Conservation (phyloP, 345 rosid genomes). For the Melastoma malabathricum region DNA sequence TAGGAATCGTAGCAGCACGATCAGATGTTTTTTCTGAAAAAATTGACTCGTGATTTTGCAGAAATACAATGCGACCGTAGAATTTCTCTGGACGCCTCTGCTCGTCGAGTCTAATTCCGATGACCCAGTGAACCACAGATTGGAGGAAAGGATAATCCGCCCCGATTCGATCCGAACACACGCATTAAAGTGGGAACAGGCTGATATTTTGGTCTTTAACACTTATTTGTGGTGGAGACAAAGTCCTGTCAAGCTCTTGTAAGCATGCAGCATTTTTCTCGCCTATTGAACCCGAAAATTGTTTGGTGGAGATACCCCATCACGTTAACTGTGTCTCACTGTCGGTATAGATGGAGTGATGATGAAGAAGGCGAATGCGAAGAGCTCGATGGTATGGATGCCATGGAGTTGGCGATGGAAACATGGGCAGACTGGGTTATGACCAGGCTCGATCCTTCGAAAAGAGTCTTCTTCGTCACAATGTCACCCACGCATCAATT, state of each 20-base stretch:
- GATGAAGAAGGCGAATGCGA: conserved; percentile 59
- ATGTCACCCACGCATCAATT: conserved; percentile 84
- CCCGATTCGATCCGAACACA: conserved; percentile 90
- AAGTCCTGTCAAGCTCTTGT: conserved; percentile 80
- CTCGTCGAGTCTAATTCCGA: conserved; percentile 94
- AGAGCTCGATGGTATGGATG: conserved; percentile 56
- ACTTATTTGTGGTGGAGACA: conserved; percentile 99
- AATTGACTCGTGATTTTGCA: conserved; percentile 9
- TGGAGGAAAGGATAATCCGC: conserved; percentile 59
- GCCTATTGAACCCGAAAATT: too few species aligned
- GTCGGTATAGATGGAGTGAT: conserved; percentile 64
- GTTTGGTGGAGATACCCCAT: neutral
- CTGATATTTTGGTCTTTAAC: conserved; percentile 81
- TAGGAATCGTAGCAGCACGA: neutral
- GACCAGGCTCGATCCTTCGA: conserved; percentile 31
- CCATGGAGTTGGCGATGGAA: conserved; percentile 89
- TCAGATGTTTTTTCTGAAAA: neutral
- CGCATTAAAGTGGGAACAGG: conserved; percentile 79
- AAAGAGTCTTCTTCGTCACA: conserved; percentile 68
- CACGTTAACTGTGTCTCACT: neutral
- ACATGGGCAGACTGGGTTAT: conserved; percentile 90
- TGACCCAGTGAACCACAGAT: conserved; percentile 89
- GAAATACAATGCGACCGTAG: conserved; percentile 90
- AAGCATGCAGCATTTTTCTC: conserved; percentile 8
- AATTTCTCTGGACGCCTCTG: conserved; percentile 93